A percentile compares a stretch with the other conserved stretches of the same genome.
phyloP scores from a whole-genome alignment of 495 filamentous ascomycete species.

The Aspergillus campestris region DNA sequence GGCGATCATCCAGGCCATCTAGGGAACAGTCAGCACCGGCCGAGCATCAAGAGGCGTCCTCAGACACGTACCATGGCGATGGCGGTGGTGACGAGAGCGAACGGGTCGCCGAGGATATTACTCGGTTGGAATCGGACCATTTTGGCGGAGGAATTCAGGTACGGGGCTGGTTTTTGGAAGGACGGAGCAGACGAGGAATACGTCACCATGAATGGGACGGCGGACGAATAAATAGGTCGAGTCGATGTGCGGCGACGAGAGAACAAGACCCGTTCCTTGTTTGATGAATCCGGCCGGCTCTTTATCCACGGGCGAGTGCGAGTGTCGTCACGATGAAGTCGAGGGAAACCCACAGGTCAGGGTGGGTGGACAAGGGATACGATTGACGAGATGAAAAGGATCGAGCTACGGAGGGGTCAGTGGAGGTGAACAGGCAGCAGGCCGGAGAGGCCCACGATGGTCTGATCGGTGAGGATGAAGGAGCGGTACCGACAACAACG shows the following conservation, averaged over 20 bases:
- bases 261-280: too few species aligned
- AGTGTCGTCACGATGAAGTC: too few species aligned
- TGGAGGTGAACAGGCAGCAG: too few species aligned
- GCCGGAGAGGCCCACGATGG: too few species aligned
- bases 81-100: conserved; percentile 87
- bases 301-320: too few species aligned
- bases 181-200: conserved; percentile 58
- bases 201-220: conserved; percentile 24
- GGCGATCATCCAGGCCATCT: conserved; percentile 93
- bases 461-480: too few species aligned
- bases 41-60: background rate
- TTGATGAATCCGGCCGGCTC: too few species aligned
- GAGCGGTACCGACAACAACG: too few species aligned
- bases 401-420: too few species aligned
- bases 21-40: conserved; percentile 8
- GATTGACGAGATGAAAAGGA: too few species aligned
- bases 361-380: too few species aligned
- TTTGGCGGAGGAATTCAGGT: conserved; percentile 10
- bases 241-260: conserved; percentile 3
- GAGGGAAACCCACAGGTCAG: too few species aligned
- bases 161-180: conserved; percentile 67
- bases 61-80: conserved; percentile 70
- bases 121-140: conserved; percentile 64
- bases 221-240: conserved; percentile 6
- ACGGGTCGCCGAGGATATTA: conserved; percentile 92